Evolutionary conservation across 2,329 filamentous ascomycete species (phyloP).

Genomic region (Xylaria polymorpha): DNA sequence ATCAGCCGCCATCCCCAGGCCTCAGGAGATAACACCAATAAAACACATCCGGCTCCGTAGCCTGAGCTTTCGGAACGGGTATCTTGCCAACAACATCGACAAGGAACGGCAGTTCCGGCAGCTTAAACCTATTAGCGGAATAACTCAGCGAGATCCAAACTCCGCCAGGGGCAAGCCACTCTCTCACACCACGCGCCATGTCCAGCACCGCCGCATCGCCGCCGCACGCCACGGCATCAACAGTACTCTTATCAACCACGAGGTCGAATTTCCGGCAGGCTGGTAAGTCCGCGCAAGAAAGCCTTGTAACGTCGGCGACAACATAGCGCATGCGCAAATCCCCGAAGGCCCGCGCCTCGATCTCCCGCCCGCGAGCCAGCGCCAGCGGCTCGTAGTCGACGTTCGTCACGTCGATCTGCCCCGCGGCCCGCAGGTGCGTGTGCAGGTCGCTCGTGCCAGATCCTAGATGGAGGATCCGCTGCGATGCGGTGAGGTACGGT

Average conservation of each 20-base stretch:
- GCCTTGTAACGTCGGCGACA: conserved; percentile 59
- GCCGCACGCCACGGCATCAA: conserved; percentile 61
- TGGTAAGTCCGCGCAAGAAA: conserved; percentile 39
- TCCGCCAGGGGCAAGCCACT: conserved; percentile 52
- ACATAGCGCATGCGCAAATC: conserved; percentile 58
- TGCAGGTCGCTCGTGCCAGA: conserved; percentile 64
- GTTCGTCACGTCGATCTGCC: conserved; percentile 59
- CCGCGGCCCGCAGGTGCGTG: conserved; percentile 57
- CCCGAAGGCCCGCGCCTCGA: conserved; percentile 57
- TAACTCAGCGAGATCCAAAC: conserved; percentile 63
- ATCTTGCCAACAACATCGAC: conserved; percentile 58
- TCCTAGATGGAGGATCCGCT: conserved; percentile 59
- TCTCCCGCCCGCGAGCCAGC: conserved; percentile 55
- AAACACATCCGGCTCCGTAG: conserved; percentile 60
- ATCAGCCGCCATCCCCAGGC: conserved; percentile 38
- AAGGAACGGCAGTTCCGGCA: conserved; percentile 54
- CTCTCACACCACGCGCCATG: conserved; percentile 55
- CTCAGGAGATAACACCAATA: conserved; percentile 59
- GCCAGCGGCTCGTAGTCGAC: conserved; percentile 64
- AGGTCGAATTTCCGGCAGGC: conserved; percentile 52
- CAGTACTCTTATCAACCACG: conserved; percentile 63
- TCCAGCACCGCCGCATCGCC: conserved; percentile 53
- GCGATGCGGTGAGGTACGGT: conserved; percentile 52
- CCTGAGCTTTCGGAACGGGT: conserved; percentile 54
- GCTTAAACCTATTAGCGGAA: conserved; percentile 56